phyloP scores from a whole-genome alignment of 2,329 filamentous ascomycete genomes.

The Fusarium sp. region DNA sequence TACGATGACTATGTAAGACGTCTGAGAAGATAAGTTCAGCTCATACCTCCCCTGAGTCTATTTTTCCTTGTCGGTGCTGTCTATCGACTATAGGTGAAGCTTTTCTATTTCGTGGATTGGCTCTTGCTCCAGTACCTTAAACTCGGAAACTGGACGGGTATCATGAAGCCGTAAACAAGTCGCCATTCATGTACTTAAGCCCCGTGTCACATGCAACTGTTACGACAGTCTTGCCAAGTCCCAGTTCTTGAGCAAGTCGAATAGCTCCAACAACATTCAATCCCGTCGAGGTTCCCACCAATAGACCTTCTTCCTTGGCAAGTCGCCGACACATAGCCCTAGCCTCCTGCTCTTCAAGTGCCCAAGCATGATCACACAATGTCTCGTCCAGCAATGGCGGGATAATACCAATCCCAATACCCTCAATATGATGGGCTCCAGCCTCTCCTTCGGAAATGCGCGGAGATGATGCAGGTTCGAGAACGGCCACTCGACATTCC shows the following conservation, averaged over 20 bases:
- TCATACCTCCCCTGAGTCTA: no score
- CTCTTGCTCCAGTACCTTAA: neutral
- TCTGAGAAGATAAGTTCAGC: neutral
- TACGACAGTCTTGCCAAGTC: neutral
- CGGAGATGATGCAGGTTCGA: neutral
- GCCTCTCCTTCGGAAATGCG: neutral
- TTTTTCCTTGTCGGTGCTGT: neutral
- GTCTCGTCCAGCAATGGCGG: neutral
- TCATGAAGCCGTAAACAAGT: neutral
- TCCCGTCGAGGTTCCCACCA: neutral
- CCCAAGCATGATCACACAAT: neutral
- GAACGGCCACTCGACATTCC: neutral
- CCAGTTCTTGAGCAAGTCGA: neutral
- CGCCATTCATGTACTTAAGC: neutral
- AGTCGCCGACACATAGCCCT: neutral
- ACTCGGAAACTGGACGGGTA: neutral
- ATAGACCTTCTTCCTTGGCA: neutral
- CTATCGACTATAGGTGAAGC: neutral
- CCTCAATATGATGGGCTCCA: neutral
- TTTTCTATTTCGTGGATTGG: neutral
- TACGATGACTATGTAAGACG: neutral
- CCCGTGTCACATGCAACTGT: neutral
- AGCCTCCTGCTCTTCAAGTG: neutral
- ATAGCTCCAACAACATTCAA: neutral
- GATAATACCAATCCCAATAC: neutral